These are phyloP conservation scores for Tetraselmis chui DNA, from an alignment of 139 green algal genomes.

Conservation along the genomic window DNA sequence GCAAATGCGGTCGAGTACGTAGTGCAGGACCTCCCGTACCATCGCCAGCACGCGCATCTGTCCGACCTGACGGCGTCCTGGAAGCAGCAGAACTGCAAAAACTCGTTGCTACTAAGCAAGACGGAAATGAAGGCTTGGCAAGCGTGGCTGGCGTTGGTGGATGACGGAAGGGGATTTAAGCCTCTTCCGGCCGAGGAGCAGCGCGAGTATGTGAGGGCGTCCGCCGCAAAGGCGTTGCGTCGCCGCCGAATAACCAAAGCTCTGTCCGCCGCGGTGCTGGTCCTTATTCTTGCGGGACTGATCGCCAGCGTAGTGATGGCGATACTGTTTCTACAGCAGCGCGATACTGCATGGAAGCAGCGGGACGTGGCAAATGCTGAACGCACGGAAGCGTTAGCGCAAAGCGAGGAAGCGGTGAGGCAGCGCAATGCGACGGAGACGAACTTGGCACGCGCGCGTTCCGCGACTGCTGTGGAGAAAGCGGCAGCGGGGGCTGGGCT, in stretches of 20 bases:
- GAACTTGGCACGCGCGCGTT: not conserved
- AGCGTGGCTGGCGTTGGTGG: not conserved
- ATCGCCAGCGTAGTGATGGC: not conserved
- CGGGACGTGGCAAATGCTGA: no score
- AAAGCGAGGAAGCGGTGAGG: not conserved
- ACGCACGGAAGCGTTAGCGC: no score
- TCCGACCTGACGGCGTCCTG: not conserved
- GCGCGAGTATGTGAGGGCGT: not conserved
- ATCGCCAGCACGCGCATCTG: not conserved
- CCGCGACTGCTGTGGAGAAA: not conserved
- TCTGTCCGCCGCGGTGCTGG: not conserved
- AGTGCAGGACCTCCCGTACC: not conserved
- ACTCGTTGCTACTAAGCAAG: not conserved
- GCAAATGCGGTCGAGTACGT: not conserved
- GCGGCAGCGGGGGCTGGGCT: not conserved
- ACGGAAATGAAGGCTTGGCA: not conserved
- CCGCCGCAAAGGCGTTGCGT: not conserved
- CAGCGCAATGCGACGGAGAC: not conserved
- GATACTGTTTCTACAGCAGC: not conserved
- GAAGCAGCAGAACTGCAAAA: not conserved
- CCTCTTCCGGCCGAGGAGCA: not conserved
- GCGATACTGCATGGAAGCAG: no score
- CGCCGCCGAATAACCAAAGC: no score
- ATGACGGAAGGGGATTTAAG: not conserved
- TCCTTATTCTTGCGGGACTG: not conserved